These are phyloP conservation scores for Tritrichomonas foetus DNA, from an alignment of 208 protist species.

Conservation along the genomic window DNA sequence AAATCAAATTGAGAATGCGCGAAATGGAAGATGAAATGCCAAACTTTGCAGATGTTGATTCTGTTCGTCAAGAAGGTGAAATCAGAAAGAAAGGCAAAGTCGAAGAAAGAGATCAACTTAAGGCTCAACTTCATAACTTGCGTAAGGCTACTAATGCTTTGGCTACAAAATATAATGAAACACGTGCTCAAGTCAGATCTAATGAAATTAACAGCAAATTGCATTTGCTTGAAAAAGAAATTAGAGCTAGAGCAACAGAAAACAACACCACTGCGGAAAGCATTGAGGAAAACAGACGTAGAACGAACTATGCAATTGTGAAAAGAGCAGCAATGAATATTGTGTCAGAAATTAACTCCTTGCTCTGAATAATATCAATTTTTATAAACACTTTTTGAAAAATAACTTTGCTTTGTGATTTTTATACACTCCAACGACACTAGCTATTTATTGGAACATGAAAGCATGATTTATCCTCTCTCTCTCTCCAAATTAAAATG, in stretches of 20 bases:
- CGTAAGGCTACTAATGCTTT: neutral
- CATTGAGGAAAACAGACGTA: constrained; percentile 1
- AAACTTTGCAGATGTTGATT: neutral
- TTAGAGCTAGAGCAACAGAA: neutral
- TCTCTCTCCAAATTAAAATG: too few species aligned
- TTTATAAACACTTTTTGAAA: too few species aligned
- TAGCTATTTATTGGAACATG: too few species aligned
- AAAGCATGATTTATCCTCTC: too few species aligned
- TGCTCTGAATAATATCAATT: neutral
- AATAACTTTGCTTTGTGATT: too few species aligned
- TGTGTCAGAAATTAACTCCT: constrained; percentile 13
- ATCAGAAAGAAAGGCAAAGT: neutral
- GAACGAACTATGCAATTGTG: neutral
- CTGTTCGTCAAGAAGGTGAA: neutral
- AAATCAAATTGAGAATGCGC: neutral
- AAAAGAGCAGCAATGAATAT: neutral
- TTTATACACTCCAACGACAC: too few species aligned
- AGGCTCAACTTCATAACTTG: neutral
- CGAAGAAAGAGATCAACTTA: neutral
- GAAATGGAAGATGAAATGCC: neutral
- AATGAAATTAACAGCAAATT: neutral
- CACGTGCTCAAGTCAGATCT: neutral
- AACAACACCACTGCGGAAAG: neutral
- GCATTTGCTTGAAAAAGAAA: neutral
- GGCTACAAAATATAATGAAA: constrained; percentile 26